Conservation (phyloP, 345 rosid species). For the Euclidium syriacum region DNA sequence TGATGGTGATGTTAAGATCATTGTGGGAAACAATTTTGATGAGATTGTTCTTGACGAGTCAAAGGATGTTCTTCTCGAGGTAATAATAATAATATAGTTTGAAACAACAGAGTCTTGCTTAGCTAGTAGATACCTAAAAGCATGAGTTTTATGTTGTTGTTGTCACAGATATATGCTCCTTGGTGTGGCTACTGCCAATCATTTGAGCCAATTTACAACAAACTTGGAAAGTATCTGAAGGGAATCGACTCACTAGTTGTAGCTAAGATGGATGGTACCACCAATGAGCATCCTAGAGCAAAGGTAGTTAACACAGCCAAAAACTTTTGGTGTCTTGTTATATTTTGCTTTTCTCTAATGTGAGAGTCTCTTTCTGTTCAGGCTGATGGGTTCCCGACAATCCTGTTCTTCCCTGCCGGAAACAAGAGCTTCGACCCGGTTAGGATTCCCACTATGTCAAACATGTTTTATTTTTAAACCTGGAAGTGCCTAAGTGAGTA, state of each 20-base stretch:
- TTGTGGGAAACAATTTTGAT: conserved; percentile 87
- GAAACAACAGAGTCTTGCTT: background rate
- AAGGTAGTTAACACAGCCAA: conserved; percentile 47
- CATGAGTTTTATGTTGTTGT: background rate
- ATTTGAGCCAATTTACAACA: conserved; percentile 84
- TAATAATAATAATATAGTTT: conserved; percentile 17
- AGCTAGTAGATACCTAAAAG: background rate
- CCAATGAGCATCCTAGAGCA: conserved; percentile 95
- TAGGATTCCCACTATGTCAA: conserved; percentile 27
- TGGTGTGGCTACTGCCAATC: conserved; percentile 99
- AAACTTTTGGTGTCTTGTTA: background rate
- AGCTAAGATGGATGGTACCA: conserved; percentile 99
- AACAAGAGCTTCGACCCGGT: conserved; percentile 97
- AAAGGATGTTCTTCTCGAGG: conserved; percentile 97
- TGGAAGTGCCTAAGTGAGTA: background rate
- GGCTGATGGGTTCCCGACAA: conserved; percentile 95
- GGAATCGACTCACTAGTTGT: conserved; percentile 75
- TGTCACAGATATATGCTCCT: conserved; percentile 84
- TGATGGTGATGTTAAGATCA: conserved; percentile 85
- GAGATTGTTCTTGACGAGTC: conserved; percentile 96
- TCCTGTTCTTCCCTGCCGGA: conserved; percentile 96
- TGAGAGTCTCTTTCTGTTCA: conserved; percentile 33
- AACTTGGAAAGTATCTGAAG: conserved; percentile 83
- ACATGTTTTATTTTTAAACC: background rate
- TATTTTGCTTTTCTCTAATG: background rate